These are phyloP conservation scores for Penicillium dipodomyicola DNA, from an alignment of 495 filamentous ascomycete genomes.

Conservation along the genomic window DNA sequence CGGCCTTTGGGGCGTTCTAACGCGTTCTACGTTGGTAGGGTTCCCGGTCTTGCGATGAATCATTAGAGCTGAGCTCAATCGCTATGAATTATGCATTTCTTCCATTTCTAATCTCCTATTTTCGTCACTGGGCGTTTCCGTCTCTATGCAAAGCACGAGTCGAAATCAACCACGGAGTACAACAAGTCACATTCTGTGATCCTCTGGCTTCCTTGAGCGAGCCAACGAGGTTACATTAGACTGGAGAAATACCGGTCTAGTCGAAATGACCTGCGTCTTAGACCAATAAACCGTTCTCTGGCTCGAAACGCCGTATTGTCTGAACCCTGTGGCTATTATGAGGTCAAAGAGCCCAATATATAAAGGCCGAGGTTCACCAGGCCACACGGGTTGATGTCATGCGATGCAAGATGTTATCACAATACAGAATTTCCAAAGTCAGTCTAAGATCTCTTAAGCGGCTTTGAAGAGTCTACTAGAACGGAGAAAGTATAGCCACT, in stretches of 20 bases:
- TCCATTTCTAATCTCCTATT: background rate
- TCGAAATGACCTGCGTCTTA: background rate
- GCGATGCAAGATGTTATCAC: slow-evolving; percentile 2
- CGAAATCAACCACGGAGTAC: background rate
- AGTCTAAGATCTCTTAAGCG: background rate
- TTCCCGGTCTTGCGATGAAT: background rate
- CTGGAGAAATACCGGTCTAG: background rate
- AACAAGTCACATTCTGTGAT: background rate
- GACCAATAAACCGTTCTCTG: background rate
- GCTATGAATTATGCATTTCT: background rate
- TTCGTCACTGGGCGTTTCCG: background rate
- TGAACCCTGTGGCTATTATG: background rate
- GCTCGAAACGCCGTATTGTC: background rate
- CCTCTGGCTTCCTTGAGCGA: background rate
- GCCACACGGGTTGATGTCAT: background rate
- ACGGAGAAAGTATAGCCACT: background rate
- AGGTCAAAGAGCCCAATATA: background rate
- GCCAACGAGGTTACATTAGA: background rate
- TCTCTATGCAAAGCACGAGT: background rate
- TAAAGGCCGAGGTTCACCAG: background rate
- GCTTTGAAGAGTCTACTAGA: background rate
- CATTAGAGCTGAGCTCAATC: background rate
- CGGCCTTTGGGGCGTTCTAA: background rate
- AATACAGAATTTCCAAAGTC: background rate
- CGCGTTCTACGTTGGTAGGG: background rate